Percentiles rank a stretch among this genome's conserved stretches.
phyloP scores from a whole-genome alignment of 2,329 filamentous ascomycete genomes.

The Penicillium brevicompactum region DNA sequence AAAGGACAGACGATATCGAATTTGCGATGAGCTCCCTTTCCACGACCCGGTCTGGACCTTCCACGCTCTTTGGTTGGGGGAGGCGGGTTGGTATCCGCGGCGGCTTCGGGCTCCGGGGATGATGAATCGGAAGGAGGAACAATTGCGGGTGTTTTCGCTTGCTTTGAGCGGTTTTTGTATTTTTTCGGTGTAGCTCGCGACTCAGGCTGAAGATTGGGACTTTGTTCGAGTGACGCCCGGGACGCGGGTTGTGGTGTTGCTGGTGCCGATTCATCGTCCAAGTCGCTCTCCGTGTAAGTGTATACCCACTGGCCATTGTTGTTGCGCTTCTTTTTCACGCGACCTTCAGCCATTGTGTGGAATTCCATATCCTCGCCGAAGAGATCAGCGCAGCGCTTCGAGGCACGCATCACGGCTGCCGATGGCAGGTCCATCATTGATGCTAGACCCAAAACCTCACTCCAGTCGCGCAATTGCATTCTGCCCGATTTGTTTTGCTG shows the following conservation, averaged over 20 bases:
- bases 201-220: neutral
- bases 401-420: conserved; percentile 66
- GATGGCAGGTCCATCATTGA: conserved; percentile 71
- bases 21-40: conserved; percentile 32
- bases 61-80: neutral
- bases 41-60: conserved; percentile 1
- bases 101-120: conserved; percentile 1
- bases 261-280: conserved; percentile 21
- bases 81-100: neutral
- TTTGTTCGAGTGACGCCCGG: no score
- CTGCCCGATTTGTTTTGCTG: conserved; percentile 13
- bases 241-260: neutral
- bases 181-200: conserved; percentile 1
- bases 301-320: conserved; percentile 19
- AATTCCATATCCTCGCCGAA: conserved; percentile 74
- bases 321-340: conserved; percentile 14
- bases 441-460: conserved; percentile 78
- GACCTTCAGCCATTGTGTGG: conserved; percentile 54
- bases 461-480: conserved; percentile 71
- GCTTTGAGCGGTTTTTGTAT: neutral
- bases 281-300: conserved; percentile 32
- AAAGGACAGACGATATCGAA: conserved; percentile 35
- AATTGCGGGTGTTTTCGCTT: neutral
- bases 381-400: conserved; percentile 72
- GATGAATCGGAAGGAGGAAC: conserved; percentile 1